Base-by-base conservation (phyloP, 768 basidiomycete genomes). In the Podaxis mareebaensis region DNA sequence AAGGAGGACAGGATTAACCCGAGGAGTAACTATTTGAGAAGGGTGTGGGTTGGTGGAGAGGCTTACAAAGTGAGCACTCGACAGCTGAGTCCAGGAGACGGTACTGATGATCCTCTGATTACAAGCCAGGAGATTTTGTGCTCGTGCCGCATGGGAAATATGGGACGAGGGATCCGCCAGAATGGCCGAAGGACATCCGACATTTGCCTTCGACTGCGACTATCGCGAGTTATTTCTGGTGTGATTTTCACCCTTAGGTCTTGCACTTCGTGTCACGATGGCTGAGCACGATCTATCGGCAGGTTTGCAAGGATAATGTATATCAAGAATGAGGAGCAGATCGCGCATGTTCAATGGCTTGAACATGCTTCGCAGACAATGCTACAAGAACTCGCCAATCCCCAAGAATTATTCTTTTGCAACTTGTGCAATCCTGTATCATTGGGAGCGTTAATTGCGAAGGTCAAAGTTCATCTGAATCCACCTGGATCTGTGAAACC, bases 221-320 rank as follows among this genome's bases (percentile, higher is more conserved):
- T 3, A 73, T 90, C 2, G 77, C 81, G 0, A 76, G 86, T 59
- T 87, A 83, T 67, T 92, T 90, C 68, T 92, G 91, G 90, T 89
- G 70, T 46, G 67, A 58, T 17, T 6, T 33, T 54, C 36, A 49
- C 22, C 49, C 26, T 51, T 24, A 38, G 42, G 30, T 53, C 10
- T 4, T 20, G 24, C 11, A 28, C 17, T 3, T 17, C 55, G 22
- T 49, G 40, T 28, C 11, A 10, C 40, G 17, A 39, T 48, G 48
- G 28, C 26, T 51, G 54, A 30, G n/a, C 55, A 17, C 24, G 26
- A 17, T 64, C 56, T 30, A 1, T 51, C 44, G 42, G 15, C 66
- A 92, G 91, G 90, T 92, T 93, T 72, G 90, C 80, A 0, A 79
- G 79, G 67, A 86, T 93, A 26, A 70, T 87, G 0, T 83, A 78